Conservation (phyloP, 768 basidiomycete genomes). For the Mycena polygramma region DNA sequence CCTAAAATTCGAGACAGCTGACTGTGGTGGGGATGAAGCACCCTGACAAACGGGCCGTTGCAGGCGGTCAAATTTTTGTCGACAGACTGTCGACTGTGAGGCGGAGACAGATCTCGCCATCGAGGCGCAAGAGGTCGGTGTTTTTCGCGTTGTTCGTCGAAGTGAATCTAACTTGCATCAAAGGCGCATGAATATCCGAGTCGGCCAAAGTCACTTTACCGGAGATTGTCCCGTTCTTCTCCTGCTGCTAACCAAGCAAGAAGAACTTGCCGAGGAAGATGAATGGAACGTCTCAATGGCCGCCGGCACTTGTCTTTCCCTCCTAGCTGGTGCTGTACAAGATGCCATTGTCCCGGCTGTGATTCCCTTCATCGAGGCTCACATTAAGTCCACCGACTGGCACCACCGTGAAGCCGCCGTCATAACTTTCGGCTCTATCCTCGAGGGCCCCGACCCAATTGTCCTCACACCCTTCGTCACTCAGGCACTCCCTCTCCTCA, state of each 20-base stretch:
- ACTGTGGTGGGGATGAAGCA: constrained; percentile 99
- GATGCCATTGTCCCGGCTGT: constrained; percentile 93
- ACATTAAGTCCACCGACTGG: constrained; percentile 95
- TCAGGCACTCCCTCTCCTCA: constrained; percentile 93
- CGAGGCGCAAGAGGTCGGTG: constrained; percentile 88
- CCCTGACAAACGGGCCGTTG: constrained; percentile 88
- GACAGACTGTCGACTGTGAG: constrained; percentile 93
- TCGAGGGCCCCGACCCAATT: constrained; percentile 93
- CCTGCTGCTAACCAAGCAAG: constrained; percentile 89
- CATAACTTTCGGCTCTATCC: constrained; percentile 98
- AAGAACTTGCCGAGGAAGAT: constrained; percentile 97
- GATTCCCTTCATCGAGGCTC: constrained; percentile 97
- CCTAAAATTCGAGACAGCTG: constrained; percentile 62
- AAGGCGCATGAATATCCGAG: constrained; percentile 91
- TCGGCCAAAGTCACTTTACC: constrained; percentile 94
- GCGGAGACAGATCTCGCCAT: constrained; percentile 94
- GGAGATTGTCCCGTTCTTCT: constrained; percentile 96
- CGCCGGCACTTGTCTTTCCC: constrained; percentile 89
- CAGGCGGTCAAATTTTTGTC: constrained; percentile 99
- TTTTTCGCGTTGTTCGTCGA: background rate
- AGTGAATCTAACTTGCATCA: constrained; percentile 26
- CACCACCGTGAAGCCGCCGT: constrained; percentile 96
- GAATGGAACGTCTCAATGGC: constrained; percentile 99
- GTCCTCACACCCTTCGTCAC: constrained; percentile 92
- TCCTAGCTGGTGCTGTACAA: constrained; percentile 90